Evolutionary conservation across 371 early-diverging fungal species (phyloP), one percentile per base, ranked within the genome.

Genomic region (Coemansia sp.): DNA sequence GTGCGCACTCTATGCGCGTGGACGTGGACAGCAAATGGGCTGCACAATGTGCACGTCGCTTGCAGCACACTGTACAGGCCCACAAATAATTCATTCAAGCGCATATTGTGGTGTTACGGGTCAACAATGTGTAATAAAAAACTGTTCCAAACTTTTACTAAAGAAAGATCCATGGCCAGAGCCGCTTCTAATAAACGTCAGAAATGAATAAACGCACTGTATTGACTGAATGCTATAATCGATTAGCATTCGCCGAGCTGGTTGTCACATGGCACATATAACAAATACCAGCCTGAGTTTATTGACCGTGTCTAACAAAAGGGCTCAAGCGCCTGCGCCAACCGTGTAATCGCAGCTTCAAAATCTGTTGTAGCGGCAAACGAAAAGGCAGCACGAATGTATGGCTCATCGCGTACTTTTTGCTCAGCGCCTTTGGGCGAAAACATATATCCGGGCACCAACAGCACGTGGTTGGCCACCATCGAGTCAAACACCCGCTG

Each of bases 1-100:
- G 89, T 58, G 84, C 91, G 1, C 27, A 8, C 29, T 64, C 68
- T 59, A 76, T 76, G 76, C 64, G 68, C 11, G 26, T 26, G 0
- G 70, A 69, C 2, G 48, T 73, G 14, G 77, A 77, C 52, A 69
- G 67, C 62, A 62, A 45, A 14, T 34, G 54, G 70, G 69, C 69
- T 0, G 64, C 51, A 13, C 31, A 34, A 10, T 42, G 55, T n/a
- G 72, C 72, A 22, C 27, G 60, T 2, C 52, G 53, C 13, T 52
- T 72, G 56, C 58, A 54, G 16, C 27, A n/a, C 18, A 59, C 70
- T 16, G 50, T 57, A 3, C 58, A 61, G 24, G 50, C 57, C 0
- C 11, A 47, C 47, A 39, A 10, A 16, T 45, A 45, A 45, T 45
- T 45, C 4, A 27, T 21, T 24, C 22, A 22, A 16, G 16, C 27